Base-by-base conservation (phyloP, 75 land plant genomes). In the Selaginella moellendorffii region DNA sequence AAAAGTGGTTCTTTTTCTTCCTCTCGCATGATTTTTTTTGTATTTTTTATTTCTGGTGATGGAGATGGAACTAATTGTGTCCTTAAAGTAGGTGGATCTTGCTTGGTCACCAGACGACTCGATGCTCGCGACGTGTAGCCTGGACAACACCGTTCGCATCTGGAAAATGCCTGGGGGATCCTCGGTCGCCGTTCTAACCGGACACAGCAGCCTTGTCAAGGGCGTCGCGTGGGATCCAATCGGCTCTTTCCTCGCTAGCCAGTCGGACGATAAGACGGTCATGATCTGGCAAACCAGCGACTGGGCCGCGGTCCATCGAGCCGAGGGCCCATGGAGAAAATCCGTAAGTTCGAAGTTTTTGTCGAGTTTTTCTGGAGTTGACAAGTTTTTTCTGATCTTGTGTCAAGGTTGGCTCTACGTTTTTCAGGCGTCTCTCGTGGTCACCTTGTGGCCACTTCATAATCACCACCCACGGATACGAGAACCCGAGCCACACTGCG, bases 391-490 rank as follows among this genome's bases (percentile, higher is more conserved):
- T 29, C 21, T 63, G 20, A 18, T 24, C 29, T 28, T 63, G 26
- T 30, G 20, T 68, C 36, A 86, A 92, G 97, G 79, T 93, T 26
- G 98, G 98, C 8, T 88, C 90, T 22, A 93, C 98, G 26, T 93
- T 93, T 68, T 88, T 88, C 51, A 83, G 98, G 65, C 84, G 98
- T 27, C 84, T 93, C 68, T 86, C 82, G 5, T 93, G 98, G 98
- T 93, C 98, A n/a, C 98, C 98, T 30, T 93, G 98, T 76, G 98
- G 98, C 52, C 98, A 93, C 78, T 93, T 88, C 68, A 85, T 88
- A 28, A 86, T 90, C 2, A 93, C 96, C 0, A 93, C 96, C 59
- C 89, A 93, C 74, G 98, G 98, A 14, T 93, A 81, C 63, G 96
- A 93, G 27, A 88, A 88, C 72, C 98, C 98, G 0, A 79, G 83